These are phyloP conservation scores for Blastobotrys illinoisensis DNA, from an alignment of 1,139 yeast genomes.

Conservation along the genomic window DNA sequence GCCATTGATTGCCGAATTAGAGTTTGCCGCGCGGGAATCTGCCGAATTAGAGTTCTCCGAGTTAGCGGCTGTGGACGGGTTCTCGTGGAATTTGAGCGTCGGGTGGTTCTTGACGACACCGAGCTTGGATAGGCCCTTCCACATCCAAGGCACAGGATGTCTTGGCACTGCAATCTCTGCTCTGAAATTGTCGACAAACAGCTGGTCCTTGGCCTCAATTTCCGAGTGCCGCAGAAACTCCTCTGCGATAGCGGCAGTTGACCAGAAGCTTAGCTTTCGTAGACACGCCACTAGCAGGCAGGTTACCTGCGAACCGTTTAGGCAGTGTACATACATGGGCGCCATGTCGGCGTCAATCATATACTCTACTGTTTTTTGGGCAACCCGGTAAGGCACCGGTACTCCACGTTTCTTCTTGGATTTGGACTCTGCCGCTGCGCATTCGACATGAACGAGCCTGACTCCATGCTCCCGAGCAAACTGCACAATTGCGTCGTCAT, in stretches of 20 bases:
- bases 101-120: slow-evolving; percentile 40
- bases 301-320: slow-evolving; percentile 85
- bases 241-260: slow-evolving; percentile 77
- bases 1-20: neutral
- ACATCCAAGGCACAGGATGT: slow-evolving; percentile 62
- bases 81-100: slow-evolving; percentile 25
- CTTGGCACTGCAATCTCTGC: slow-evolving; percentile 54
- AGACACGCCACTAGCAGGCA: slow-evolving; percentile 80
- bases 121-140: slow-evolving; percentile 64
- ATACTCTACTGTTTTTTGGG: slow-evolving; percentile 51
- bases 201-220: slow-evolving; percentile 77
- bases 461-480: slow-evolving; percentile 50
- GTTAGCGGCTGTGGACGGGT: slow-evolving; percentile 3
- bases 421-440: slow-evolving; percentile 39
- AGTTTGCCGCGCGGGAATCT: no score
- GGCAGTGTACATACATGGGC: slow-evolving; percentile 80
- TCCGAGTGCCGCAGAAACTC: slow-evolving; percentile 77
- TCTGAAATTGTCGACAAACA: slow-evolving; percentile 73
- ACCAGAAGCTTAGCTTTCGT: slow-evolving; percentile 82
- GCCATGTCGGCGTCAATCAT: slow-evolving; percentile 54
- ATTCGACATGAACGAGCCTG: slow-evolving; percentile 56
- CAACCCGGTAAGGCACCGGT: slow-evolving; percentile 65
- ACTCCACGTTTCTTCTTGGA: slow-evolving; percentile 44
- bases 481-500: slow-evolving; percentile 41
- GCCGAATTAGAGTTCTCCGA: neutral